phyloP scores from a whole-genome alignment of 371 early-diverging fungal genomes.

The Mortierella sp. region DNA sequence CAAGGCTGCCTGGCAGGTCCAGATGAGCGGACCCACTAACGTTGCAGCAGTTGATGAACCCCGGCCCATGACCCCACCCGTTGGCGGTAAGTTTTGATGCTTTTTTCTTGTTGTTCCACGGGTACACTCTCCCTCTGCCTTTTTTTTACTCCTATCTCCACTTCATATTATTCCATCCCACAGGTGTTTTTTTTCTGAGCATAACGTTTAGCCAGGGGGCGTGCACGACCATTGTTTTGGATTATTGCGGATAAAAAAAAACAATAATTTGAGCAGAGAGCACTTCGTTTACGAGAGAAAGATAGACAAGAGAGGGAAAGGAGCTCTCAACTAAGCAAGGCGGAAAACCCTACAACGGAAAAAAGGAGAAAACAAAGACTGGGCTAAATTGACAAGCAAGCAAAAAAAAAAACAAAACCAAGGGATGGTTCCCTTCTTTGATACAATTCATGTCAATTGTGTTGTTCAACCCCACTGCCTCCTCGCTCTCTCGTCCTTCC shows the following conservation, averaged over 20 bases:
- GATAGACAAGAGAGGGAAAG: not conserved
- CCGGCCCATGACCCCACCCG: conserved; percentile 39
- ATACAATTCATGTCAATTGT: too few species aligned
- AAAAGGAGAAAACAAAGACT: not conserved
- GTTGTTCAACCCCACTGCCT: too few species aligned
- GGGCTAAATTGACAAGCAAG: not conserved
- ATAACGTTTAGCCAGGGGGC: not conserved
- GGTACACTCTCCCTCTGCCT: not conserved
- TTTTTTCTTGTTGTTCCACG: not conserved
- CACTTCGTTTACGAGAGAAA: not conserved
- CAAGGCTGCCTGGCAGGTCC: conserved; percentile 56
- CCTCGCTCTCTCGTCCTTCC: not conserved
- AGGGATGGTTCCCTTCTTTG: too few species aligned
- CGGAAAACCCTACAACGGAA: not conserved
- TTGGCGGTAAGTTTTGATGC: conserved; percentile 37
- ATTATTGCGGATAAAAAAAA: not conserved
- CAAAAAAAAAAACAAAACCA: too few species aligned
- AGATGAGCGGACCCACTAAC: conserved; percentile 48
- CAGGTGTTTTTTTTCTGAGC: not conserved
- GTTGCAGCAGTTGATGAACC: conserved; percentile 35
- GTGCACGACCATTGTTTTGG: not conserved
- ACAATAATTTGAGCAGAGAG: conserved; percentile 10
- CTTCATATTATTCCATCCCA: not conserved
- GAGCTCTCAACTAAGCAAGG: not conserved
- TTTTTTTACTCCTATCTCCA: not conserved